These are phyloP conservation scores for Jatropha curcas DNA, from an alignment of 345 rosid species.

Conservation along the genomic window DNA sequence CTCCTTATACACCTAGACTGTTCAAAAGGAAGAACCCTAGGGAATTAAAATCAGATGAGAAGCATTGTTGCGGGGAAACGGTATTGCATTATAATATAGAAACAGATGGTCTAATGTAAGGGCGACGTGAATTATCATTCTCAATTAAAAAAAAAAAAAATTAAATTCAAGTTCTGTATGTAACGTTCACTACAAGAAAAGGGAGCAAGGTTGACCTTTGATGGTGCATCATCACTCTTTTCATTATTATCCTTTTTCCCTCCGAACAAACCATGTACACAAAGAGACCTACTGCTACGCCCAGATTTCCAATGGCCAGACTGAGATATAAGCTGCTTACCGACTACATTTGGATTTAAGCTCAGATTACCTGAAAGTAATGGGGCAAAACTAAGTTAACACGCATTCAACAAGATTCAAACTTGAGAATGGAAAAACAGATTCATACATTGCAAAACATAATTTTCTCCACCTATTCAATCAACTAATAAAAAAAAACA, in stretches of 20 bases:
- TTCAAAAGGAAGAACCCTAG: not conserved
- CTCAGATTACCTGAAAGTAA: slow-evolving; percentile 46
- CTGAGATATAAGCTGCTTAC: slow-evolving; percentile 40
- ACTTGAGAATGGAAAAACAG: not conserved
- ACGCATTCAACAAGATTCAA: not conserved
- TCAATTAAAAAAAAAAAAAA: too few relatives aligned
- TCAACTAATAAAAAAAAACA: not conserved
- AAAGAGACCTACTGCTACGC: slow-evolving; percentile 34
- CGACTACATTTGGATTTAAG: slow-evolving; percentile 38
- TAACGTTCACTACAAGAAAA: slow-evolving; percentile 1
- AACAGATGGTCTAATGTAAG: not conserved
- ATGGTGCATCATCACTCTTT: slow-evolving; percentile 58
- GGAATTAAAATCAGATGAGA: not conserved
- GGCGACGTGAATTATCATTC: not conserved
- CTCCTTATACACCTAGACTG: not conserved
- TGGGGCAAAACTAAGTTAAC: slow-evolving; percentile 16
- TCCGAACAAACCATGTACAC: slow-evolving; percentile 68
- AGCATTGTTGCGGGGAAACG: too few relatives aligned
- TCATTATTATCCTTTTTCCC: slow-evolving; percentile 73
- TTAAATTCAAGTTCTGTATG: not conserved
- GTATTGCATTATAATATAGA: not conserved
- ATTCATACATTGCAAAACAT: not conserved
- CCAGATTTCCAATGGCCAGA: slow-evolving; percentile 30
- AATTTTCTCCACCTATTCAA: not conserved
- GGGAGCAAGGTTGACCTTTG: slow-evolving; percentile 50